phyloP scores from a whole-genome alignment of 176 grass and related monocot species.

The Lolium multiflorum region DNA sequence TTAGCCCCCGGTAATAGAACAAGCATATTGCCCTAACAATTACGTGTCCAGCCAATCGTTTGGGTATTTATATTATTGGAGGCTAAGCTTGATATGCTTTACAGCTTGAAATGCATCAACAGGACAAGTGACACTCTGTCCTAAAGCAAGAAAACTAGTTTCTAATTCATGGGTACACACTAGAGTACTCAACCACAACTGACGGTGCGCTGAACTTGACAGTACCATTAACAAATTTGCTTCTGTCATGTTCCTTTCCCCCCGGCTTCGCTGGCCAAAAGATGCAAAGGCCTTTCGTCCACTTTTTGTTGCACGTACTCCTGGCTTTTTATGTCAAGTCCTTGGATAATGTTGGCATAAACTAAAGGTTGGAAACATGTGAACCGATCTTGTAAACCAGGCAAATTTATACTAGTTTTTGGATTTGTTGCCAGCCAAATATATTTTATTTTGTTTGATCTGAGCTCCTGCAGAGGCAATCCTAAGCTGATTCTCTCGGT shows the following conservation, averaged over 20 bases:
- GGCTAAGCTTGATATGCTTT: neutral
- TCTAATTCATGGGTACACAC: slow-evolving; percentile 20
- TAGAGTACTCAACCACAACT: no score
- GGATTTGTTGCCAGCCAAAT: neutral
- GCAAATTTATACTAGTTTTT: neutral
- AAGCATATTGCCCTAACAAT: neutral
- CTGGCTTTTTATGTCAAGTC: slow-evolving; percentile 42
- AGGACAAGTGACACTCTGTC: slow-evolving; percentile 53
- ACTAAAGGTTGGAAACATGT: slow-evolving; percentile 25
- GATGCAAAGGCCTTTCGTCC: neutral
- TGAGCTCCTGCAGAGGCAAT: no score
- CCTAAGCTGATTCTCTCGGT: no score
- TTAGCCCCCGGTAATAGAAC: no score
- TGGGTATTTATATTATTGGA: neutral
- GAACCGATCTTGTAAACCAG: neutral
- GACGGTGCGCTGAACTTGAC: neutral
- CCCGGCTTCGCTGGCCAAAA: slow-evolving; percentile 39
- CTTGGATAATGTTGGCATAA: slow-evolving; percentile 25
- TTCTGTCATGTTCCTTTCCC: neutral
- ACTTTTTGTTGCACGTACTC: neutral
- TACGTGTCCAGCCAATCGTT: no score
- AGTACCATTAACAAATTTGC: neutral
- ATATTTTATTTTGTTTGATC: slow-evolving; percentile 27
- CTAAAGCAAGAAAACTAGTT: slow-evolving; percentile 19
- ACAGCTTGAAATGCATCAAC: slow-evolving; percentile 39